Evolutionary conservation across 768 basidiomycete genomes (phyloP).

Genomic region (Chalciporus chontae): DNA sequence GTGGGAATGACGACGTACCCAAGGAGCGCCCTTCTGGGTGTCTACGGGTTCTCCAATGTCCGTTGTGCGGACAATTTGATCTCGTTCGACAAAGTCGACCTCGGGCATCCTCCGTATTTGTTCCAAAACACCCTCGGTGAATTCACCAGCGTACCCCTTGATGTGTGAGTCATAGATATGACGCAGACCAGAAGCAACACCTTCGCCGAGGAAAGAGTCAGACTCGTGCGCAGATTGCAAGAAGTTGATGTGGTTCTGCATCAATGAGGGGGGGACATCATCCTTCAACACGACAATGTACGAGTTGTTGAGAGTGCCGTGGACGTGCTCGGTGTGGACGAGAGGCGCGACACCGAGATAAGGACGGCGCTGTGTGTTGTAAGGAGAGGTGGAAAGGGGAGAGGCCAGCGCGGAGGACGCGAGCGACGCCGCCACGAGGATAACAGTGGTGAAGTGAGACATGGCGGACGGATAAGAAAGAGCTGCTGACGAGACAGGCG

Average conservation of each 20-base stretch:
- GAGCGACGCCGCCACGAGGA: conserved; percentile 38
- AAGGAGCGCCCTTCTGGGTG: conserved; percentile 71
- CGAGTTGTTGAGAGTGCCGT: conserved; percentile 81
- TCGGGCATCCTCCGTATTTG: conserved; percentile 81
- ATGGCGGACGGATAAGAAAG: conserved; percentile 28
- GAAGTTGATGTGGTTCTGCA: conserved; percentile 78
- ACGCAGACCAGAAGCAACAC: conserved; percentile 47
- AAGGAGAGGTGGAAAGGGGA: conserved; percentile 43
- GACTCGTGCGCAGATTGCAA: conserved; percentile 59
- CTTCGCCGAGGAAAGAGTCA: conserved; percentile 47
- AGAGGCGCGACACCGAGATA: conserved; percentile 60
- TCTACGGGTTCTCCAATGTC: conserved; percentile 7
- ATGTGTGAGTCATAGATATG: conserved; percentile 77
- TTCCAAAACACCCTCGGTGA: conserved; percentile 66
- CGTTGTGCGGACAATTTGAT: conserved; percentile 85
- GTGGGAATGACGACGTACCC: conserved; percentile 50
- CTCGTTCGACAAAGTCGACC: conserved; percentile 88
- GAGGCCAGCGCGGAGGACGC: conserved; percentile 34
- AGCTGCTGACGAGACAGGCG: background rate
- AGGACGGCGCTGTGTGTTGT: conserved; percentile 36
- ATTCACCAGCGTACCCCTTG: conserved; percentile 79
- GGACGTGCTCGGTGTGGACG: conserved; percentile 53
- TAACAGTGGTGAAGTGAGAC: conserved; percentile 31
- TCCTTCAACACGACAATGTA: conserved; percentile 92
- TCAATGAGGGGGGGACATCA: conserved; percentile 50